Percentiles rank a stretch among this genome's conserved stretches.
Evolutionary conservation across 306 rosid species (phyloP).

Genomic region (Begonia masoniana): DNA sequence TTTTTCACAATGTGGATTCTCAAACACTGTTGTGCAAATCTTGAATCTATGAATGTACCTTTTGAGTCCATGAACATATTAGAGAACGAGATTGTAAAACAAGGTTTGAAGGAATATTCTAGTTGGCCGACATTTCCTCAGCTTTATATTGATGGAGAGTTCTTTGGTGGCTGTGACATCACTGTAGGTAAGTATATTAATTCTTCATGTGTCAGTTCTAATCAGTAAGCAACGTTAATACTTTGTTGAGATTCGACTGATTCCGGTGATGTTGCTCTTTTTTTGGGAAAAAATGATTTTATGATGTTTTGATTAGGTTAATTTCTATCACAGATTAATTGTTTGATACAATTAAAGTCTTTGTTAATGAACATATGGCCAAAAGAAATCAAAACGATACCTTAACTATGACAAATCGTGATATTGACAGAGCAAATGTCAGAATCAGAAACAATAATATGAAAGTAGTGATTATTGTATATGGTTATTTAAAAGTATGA

Average conservation of each 20-base stretch:
- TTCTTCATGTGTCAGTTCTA: neutral
- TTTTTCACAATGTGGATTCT: conserved; percentile 94
- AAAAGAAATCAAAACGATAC: too few relatives aligned
- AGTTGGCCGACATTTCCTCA: conserved; percentile 98
- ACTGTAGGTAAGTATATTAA: conserved; percentile 61
- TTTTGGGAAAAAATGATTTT: neutral
- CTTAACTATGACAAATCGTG: too few relatives aligned
- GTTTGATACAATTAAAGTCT: neutral
- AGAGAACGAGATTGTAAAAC: conserved; percentile 77
- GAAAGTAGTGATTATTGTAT: too few relatives aligned
- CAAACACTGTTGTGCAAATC: conserved; percentile 87
- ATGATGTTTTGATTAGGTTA: too few relatives aligned
- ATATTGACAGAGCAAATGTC: too few relatives aligned
- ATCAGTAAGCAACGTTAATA: neutral
- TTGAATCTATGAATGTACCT: conserved; percentile 60
- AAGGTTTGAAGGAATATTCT: conserved; percentile 73
- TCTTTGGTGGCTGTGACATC: conserved; percentile 97
- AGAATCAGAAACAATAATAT: too few relatives aligned
- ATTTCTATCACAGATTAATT: too few relatives aligned
- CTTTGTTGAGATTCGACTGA: neutral
- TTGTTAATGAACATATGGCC: neutral
- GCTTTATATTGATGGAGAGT: conserved; percentile 90
- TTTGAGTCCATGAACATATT: conserved; percentile 65
- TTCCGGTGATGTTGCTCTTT: neutral
- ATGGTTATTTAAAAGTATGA: too few relatives aligned